Percentiles rank a stretch among this genome's conserved stretches.
Evolutionary conservation across 2,329 filamentous ascomycete species (phyloP).

Genomic region (Aspergillus aculeatinus): DNA sequence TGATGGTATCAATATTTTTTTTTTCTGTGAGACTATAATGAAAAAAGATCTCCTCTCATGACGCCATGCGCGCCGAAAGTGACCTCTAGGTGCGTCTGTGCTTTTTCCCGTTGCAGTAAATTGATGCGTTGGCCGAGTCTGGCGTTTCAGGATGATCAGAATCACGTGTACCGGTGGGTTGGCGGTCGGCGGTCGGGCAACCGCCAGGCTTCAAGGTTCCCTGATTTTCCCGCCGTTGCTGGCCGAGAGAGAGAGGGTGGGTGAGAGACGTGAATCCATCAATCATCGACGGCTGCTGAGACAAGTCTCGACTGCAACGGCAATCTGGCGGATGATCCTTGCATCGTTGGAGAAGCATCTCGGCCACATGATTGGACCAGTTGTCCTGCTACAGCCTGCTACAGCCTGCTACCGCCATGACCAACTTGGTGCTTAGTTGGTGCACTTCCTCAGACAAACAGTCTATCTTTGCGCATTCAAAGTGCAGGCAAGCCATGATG

Average conservation of each 20-base stretch:
- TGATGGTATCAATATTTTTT: constrained; percentile 25
- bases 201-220: neutral
- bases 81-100: neutral
- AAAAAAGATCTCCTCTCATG: constrained; percentile 30
- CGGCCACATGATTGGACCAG: constrained; percentile 6
- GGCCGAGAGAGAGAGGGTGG: neutral
- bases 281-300: neutral
- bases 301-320: constrained; percentile 10
- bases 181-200: neutral
- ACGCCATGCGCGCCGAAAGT: constrained; percentile 1
- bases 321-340: constrained; percentile 18
- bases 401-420: neutral
- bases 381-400: neutral
- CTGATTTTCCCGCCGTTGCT: neutral
- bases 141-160: neutral
- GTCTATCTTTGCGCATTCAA: neutral
- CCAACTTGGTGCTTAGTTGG: neutral
- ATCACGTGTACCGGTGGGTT: neutral
- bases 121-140: constrained; percentile 3
- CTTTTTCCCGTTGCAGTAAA: neutral
- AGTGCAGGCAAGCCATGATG: neutral
- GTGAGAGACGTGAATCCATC: neutral
- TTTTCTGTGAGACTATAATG: constrained; percentile 25
- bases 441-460: neutral
- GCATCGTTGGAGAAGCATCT: constrained; percentile 9